phyloP scores from a whole-genome alignment of 1,284 basidiomycete genomes.

The Cutaneotrichosporon mucoides region DNA sequence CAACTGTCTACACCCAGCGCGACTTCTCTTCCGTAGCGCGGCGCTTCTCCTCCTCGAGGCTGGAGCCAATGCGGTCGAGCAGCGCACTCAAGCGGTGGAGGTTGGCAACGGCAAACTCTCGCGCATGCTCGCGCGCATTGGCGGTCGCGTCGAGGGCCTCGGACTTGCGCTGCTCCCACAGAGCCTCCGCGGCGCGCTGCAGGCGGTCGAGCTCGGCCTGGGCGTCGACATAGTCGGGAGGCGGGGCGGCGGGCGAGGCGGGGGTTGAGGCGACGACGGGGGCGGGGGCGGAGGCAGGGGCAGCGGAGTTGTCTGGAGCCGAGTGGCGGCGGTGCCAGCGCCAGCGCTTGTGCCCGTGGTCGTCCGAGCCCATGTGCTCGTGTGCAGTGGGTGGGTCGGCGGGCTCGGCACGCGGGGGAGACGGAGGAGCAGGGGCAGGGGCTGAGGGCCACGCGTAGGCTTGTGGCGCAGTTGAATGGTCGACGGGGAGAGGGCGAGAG shows the following conservation, averaged over 20 bases:
- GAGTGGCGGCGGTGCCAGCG: background rate
- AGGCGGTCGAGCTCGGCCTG: slow-evolving; percentile 1
- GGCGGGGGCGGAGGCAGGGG: background rate
- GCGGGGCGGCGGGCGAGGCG: background rate
- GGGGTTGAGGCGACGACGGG: background rate
- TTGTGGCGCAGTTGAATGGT: background rate
- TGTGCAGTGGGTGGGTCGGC: background rate
- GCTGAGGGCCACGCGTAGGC: background rate
- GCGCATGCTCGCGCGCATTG: background rate
- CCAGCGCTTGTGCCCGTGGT: background rate
- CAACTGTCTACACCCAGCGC: background rate
- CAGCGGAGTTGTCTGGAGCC: background rate
- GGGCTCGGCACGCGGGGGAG: background rate
- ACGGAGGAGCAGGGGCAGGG: background rate
- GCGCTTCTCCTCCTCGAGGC: slow-evolving; percentile 1
- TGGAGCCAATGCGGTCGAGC: background rate
- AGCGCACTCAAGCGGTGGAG: background rate
- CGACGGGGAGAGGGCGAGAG: background rate
- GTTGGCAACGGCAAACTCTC: background rate
- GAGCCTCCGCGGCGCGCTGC: background rate
- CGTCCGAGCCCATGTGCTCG: background rate
- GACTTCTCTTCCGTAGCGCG: background rate
- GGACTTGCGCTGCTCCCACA: slow-evolving; percentile 1
- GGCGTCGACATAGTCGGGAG: background rate
- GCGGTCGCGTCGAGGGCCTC: background rate